Base-by-base conservation (phyloP, 495 filamentous ascomycete genomes). In the Aspergillus taichungensis region DNA sequence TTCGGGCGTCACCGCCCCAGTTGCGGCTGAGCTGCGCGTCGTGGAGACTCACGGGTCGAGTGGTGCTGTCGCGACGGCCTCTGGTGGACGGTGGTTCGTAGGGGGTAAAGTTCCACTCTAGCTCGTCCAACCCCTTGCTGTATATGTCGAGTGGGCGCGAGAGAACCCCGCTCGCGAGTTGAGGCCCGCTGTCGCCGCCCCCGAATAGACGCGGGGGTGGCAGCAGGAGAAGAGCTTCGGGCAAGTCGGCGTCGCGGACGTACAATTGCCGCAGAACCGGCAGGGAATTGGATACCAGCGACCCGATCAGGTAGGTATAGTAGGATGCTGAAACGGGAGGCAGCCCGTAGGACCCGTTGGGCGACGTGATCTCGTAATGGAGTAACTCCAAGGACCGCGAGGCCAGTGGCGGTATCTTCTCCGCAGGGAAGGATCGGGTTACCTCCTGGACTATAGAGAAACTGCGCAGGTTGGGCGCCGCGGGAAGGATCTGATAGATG, bases 261-360 rank as follows among this genome's bases (percentile, higher is more conserved):
- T 94, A 97, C 24, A 97, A 72, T 13, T 79, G 72, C 6, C 65
- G 69, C 1, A 98, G 76, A 9, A 75, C 71, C 8, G 89, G 86
- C 0, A 98, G 74, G 11, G 75, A 71, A 45, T 82, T 79, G n/a
- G 77, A 73, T 51, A 88, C 77, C 30, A 98, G 73, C 6, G 85
- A 92, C 32, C 75, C 74, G 14, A 88, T 76, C n/a, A 98, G 78
- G 67, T 94, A 95, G 36, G 72, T 69, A 60, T 98, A 95, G 69
- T 95, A 94, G 41, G 80, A 82, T 5, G 71, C 64, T 0, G 78
- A 73, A 6, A 80, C 77, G 13, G 73, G 74, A 5, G 79, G 68
- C 34, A 85, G 74, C 14, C 76, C 74, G 46, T 68, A 70, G 11
- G 60, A 59, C 0, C 72, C 66, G 8, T 73, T 61, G 7, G 75